These are phyloP conservation scores for Sordariomycetes sp. DNA, from an alignment of 2,329 filamentous ascomycete species.

Conservation along the genomic window DNA sequence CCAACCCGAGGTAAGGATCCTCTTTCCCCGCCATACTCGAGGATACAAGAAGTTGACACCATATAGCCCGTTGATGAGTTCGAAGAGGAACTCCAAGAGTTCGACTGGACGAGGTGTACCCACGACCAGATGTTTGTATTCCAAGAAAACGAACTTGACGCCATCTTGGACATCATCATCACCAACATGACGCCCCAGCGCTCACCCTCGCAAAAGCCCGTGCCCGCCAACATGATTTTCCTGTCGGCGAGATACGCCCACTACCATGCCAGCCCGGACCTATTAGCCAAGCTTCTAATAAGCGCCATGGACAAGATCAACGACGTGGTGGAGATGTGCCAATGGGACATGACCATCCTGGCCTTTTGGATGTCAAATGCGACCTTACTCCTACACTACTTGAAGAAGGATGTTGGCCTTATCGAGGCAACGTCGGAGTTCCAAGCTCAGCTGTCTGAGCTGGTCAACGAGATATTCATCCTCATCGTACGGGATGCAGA, in stretches of 20 bases:
- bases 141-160: conserved; percentile 83
- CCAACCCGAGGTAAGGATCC: conserved; percentile 64
- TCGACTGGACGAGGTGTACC: conserved; percentile 87
- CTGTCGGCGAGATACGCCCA: conserved; percentile 92
- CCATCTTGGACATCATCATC: conserved; percentile 90
- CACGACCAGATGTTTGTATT: conserved; percentile 99
- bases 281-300: conserved; percentile 70
- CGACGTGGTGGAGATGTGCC: conserved; percentile 84
- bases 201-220: conserved; percentile 92
- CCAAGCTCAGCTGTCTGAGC: conserved; percentile 83
- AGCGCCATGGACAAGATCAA: conserved; percentile 95
- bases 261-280: conserved; percentile 82
- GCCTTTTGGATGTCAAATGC: conserved; percentile 99
- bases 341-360: conserved; percentile 99
- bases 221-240: conserved; percentile 95
- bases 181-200: conserved; percentile 96
- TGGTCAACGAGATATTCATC: conserved; percentile 98
- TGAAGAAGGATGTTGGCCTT: conserved; percentile 85
- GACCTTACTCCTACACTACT: conserved; percentile 86
- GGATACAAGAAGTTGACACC: conserved; percentile 13
- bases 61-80: conserved; percentile 61
- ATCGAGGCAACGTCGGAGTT: conserved; percentile 76
- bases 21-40: not conserved
- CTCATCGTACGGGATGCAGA: conserved; percentile 94
- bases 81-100: conserved; percentile 84